Evolutionary conservation across 2,329 filamentous ascomycete species (phyloP).

Genomic region (Aspergillus felis): DNA sequence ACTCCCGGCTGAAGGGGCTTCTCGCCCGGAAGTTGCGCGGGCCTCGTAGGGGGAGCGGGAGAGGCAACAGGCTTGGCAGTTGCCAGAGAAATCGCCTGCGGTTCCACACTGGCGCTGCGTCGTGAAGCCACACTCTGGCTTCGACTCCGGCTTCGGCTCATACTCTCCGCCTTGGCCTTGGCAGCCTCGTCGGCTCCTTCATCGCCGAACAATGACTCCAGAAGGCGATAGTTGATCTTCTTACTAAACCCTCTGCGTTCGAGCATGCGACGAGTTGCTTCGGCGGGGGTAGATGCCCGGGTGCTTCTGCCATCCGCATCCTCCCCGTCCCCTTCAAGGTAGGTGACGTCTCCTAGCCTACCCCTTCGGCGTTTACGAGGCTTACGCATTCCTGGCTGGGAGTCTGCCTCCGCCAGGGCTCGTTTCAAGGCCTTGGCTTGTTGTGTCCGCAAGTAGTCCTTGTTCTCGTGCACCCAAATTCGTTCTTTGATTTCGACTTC

Average conservation of each 20-base stretch:
- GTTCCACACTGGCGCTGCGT: constrained; percentile 27
- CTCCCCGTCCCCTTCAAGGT: constrained; percentile 46
- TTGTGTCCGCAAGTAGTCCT: constrained; percentile 83
- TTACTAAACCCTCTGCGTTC: constrained; percentile 67
- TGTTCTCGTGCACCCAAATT: constrained; percentile 93
- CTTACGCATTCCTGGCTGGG: constrained; percentile 34
- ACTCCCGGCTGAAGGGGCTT: constrained; percentile 2
- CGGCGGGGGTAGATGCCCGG: constrained; percentile 63
- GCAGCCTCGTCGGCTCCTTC: constrained; percentile 27
- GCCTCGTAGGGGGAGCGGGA: constrained; percentile 8
- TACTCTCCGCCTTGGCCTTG: constrained; percentile 26
- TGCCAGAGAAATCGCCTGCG: constrained; percentile 14
- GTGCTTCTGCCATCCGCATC: constrained; percentile 62
- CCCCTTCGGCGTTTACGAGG: constrained; percentile 49
- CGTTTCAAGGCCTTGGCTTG: constrained; percentile 77
- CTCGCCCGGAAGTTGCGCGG: constrained; percentile 2
- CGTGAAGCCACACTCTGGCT: constrained; percentile 31
- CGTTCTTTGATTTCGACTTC: constrained; percentile 82
- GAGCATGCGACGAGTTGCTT: constrained; percentile 65
- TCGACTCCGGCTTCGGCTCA: constrained; percentile 30
- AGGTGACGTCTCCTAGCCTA: constrained; percentile 45
- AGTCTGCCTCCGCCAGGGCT: constrained; percentile 57
- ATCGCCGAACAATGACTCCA: constrained; percentile 39
- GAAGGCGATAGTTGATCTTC: constrained; percentile 64
- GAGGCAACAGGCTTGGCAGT: constrained; percentile 14